phyloP scores from a whole-genome alignment of 352 stramenopile species.

The Labyrinthula sp. region DNA sequence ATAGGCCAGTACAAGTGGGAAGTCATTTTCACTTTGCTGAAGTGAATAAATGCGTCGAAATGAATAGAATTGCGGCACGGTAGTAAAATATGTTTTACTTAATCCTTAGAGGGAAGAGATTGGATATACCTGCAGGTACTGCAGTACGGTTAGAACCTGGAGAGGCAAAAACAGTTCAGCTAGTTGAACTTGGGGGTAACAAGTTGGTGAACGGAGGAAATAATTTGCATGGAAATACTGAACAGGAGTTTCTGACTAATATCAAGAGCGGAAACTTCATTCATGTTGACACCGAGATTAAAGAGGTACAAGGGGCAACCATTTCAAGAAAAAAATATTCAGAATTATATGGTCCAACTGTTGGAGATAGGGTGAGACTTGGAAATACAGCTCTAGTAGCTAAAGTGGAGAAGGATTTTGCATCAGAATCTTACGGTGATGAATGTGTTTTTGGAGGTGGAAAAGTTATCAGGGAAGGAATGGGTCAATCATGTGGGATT shows the following conservation, averaged over 20 bases:
- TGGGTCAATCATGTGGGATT: constrained; percentile 45
- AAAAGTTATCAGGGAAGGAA: constrained; percentile 61
- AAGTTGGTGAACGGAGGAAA: constrained; percentile 60
- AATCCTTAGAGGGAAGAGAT: constrained; percentile 66
- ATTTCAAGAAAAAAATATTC: constrained; percentile 31
- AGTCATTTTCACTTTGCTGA: constrained; percentile 87
- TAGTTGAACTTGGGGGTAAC: constrained; percentile 70
- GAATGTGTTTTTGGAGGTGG: constrained; percentile 86
- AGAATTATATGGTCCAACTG: constrained; percentile 55
- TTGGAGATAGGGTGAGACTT: constrained; percentile 68
- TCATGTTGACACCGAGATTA: constrained; percentile 1
- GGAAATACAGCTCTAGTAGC: constrained; percentile 73
- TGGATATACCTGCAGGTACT: constrained; percentile 74
- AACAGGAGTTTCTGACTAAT: constrained; percentile 1
- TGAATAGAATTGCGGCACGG: constrained; percentile 64
- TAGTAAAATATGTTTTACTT: too few relatives aligned
- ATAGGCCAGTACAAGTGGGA: constrained; percentile 78
- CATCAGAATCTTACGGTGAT: constrained; percentile 48
- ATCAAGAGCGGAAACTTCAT: constrained; percentile 1
- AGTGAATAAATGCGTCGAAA: constrained; percentile 73
- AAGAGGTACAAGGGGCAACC: constrained; percentile 14
- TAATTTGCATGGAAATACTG: constrained; percentile 40
- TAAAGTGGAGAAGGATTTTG: constrained; percentile 63
- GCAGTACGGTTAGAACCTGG: constrained; percentile 83
- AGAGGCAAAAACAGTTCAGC: constrained; percentile 74